Percentiles rank a stretch among this genome's conserved stretches.
Evolutionary conservation across 805 yeast species (phyloP).

Genomic region (Pichia cephalocereana): DNA sequence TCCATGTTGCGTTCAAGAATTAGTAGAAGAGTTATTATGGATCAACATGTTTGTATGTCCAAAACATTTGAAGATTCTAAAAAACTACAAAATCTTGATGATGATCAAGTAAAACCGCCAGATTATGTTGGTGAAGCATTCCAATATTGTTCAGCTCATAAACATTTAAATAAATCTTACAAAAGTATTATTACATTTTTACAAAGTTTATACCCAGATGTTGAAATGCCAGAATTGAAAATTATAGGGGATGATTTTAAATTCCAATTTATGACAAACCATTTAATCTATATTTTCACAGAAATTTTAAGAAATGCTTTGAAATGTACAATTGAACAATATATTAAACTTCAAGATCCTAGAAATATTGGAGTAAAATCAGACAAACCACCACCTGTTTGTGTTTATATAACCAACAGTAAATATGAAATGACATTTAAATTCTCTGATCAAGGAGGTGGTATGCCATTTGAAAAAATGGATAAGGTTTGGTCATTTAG

Average conservation of each 20-base stretch:
- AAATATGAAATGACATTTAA: slow-evolving; percentile 63
- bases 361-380: slow-evolving; percentile 9
- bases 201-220: slow-evolving; percentile 42
- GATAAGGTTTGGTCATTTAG: slow-evolving; percentile 82
- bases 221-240: slow-evolving; percentile 60
- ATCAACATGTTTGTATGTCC: slow-evolving; percentile 80
- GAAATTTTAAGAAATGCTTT: slow-evolving; percentile 80
- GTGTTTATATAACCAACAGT: slow-evolving; percentile 62
- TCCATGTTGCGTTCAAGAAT: slow-evolving; percentile 77
- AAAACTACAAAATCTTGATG: slow-evolving; percentile 28
- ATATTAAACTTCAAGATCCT: slow-evolving; percentile 20
- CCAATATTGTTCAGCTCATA: slow-evolving; percentile 64
- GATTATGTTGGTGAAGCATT: slow-evolving; percentile 71
- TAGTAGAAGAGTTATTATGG: slow-evolving; percentile 81
- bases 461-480: slow-evolving; percentile 52
- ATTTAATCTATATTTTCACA: slow-evolving; percentile 77
- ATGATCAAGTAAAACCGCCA: slow-evolving; percentile 35
- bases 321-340: slow-evolving; percentile 64
- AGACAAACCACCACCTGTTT: slow-evolving; percentile 55
- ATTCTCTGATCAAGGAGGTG: slow-evolving; percentile 88
- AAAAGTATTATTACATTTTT: slow-evolving; percentile 42
- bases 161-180: slow-evolving; percentile 51
- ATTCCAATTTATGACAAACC: slow-evolving; percentile 81
- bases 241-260: slow-evolving; percentile 68
- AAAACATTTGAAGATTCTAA: slow-evolving; percentile 39